Evolutionary conservation across 176 grass and related monocot genomes (phyloP), one percentile per base, ranked within the genome.

Genomic region (Cenchrus fungigraminus): DNA sequence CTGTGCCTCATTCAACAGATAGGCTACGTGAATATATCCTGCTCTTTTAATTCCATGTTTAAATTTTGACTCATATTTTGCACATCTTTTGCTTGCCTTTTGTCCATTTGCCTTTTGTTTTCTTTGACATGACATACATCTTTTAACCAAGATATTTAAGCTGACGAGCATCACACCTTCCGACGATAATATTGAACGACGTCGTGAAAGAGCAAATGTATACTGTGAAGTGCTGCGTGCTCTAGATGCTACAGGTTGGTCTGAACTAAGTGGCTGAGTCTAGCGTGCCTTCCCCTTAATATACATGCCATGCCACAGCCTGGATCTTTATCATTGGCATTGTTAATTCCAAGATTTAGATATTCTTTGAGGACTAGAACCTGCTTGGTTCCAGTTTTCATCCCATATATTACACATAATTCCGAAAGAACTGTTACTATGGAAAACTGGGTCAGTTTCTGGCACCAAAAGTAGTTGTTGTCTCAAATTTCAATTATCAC

Each of bases 11-110:
- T 91, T 94, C 96, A 84, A 94, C 91, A 81, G 89, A 98, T 83
- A 90, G 88, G 86, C 89, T 98, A 76, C 91, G 88, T 84, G 93
- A 98, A 98, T 98, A 98, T 98, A 98, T 98, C 96, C 96, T 95
- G 66, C 74, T 56, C 34, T 79, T 29, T 83, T 16, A 45, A 52
- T 81, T 78, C 74, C 19, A 86, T 84, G 12, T 69, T 82, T 81
- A 28, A 11, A 80, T 87, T 51, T 83, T 73, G 55, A 50, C 73
- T 57, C 20, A 71, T 43, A 46, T 66, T 78, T 84, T 82, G 42
- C 50, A 73, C 19, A 56, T 83, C 37, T 82, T 51, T 86, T 20
- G 58, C 50, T 78, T 63, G 61, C 59, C 13, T 58, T 84, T 60
- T 82, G 49, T 64, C 46, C 49, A 82, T 72, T 54, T 29, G 1